These are phyloP conservation scores for Fusarium domesticum DNA, from an alignment of 2,329 filamentous ascomycete species.

Conservation along the genomic window DNA sequence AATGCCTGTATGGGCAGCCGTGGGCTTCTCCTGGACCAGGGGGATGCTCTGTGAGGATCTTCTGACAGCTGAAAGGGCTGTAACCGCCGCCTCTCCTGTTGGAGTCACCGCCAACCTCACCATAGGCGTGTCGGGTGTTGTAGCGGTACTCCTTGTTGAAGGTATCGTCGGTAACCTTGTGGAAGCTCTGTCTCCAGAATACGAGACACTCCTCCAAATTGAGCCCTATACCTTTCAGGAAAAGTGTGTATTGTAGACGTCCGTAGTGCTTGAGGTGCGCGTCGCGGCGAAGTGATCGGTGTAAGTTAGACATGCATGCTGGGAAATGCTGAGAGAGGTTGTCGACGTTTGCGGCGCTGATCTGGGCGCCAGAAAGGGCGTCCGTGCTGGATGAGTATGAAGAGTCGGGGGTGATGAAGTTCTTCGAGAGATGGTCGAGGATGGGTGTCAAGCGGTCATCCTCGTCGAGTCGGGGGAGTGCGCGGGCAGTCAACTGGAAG, in stretches of 20 bases:
- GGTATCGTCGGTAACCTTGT: conserved; percentile 82
- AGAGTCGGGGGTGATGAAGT: conserved; percentile 88
- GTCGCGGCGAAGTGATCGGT: conserved; percentile 80
- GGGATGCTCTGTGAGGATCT: conserved; percentile 84
- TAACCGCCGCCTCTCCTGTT: conserved; percentile 86
- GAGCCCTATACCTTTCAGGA: conserved; percentile 92
- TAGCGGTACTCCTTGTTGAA: conserved; percentile 99
- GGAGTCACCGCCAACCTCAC: conserved; percentile 88
- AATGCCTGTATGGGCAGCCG: conserved; percentile 95
- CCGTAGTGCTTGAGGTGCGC: conserved; percentile 91
- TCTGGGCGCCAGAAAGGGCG: conserved; percentile 65
- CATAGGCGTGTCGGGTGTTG: conserved; percentile 92
- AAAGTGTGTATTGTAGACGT: conserved; percentile 90
- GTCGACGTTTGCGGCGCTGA: conserved; percentile 78
- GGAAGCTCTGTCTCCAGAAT: conserved; percentile 89
- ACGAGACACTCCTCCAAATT: conserved; percentile 85
- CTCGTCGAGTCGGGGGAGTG: conserved; percentile 88
- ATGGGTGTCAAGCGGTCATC: conserved; percentile 80
- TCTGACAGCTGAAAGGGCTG: conserved; percentile 89
- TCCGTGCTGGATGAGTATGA: conserved; percentile 65
- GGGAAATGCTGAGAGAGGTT: conserved; percentile 78
- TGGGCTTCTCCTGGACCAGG: conserved; percentile 86
- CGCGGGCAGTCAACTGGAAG: conserved; percentile 77
- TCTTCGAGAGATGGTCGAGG: conserved; percentile 80
- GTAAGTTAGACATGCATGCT: conserved; percentile 90